Base-by-base conservation (phyloP, 2,329 filamentous ascomycete species). In the Diaporthe sp. region DNA sequence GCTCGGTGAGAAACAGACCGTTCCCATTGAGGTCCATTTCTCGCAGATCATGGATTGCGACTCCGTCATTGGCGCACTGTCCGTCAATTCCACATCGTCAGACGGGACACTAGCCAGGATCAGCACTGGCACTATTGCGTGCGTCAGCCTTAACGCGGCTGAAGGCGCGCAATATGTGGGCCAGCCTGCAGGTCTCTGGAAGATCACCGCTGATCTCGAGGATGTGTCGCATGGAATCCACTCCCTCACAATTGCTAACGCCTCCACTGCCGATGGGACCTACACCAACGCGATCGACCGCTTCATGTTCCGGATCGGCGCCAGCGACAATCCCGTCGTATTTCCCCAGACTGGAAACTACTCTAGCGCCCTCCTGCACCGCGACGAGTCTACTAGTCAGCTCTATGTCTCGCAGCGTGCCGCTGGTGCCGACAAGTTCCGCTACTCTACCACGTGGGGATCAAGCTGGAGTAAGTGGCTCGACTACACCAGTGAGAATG, bases 141-240 rank as follows among this genome's bases (percentile, higher is more conserved):
- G 91, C 79, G 79, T 79, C 10, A 83, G 78, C 4, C 80, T 88
- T 9, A 79, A 83, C 4, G 81, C 83, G 17, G 78, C 80, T 1
- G 76, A 81, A n/a, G 76, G 80, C 71, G 75, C 85, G 34, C 61
- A 51, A 65, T 87, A 86, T 79, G 85, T 88, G 55, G 91, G 90
- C 1, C 86, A 88, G 22, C 85, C 92, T 57, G 87, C 89, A 2
- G 88, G 87, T 1, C 82, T 83, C 6, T 93, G 90, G 89, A 83
- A 83, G 22, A 90, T 88, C 82, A 86, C 83, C 3, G 88, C 87
- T 19, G 89, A 84, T 9, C 80, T 93, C 37, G 85, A 83, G 12
- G 87, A 89, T 62, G 90, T 93, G 1, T 88, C 89, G 12, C 89
- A 93, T 76, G 92, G 92, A 42, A 84, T 93, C 28, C 90, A 93